Percentiles rank a stretch among this genome's conserved stretches.
phyloP scores from a whole-genome alignment of 768 basidiomycete genomes.

The Leccinum longicurvipes region DNA sequence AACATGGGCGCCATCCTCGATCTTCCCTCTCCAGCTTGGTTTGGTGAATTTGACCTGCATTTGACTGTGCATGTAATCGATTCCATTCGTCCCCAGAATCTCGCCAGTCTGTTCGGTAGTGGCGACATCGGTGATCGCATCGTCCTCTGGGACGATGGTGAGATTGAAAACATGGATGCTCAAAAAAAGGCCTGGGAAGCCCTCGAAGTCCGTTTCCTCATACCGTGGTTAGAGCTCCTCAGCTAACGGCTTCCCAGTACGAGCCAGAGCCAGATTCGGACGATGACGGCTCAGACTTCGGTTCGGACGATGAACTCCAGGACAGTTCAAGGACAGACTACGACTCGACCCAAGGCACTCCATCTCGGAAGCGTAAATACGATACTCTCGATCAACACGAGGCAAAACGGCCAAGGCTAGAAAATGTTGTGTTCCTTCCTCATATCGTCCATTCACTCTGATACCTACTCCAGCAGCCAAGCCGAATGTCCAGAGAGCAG shows the following conservation, averaged over 20 bases:
- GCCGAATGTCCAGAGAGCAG: conserved; percentile 67
- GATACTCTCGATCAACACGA: conserved; percentile 35
- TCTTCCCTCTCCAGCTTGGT: conserved; percentile 69
- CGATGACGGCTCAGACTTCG: conserved; percentile 44
- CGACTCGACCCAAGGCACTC: conserved; percentile 36
- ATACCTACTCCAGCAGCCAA: conserved; percentile 37
- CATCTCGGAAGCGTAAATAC: conserved; percentile 50
- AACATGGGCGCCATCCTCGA: conserved; percentile 92
- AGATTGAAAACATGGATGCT: conserved; percentile 62
- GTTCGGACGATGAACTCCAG: conserved; percentile 44
- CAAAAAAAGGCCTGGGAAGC: conserved; percentile 84
- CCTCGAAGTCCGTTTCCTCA: conserved; percentile 57
- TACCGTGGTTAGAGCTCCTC: neutral
- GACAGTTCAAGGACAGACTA: conserved; percentile 39
- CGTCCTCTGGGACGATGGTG: conserved; percentile 92
- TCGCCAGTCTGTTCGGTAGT: conserved; percentile 78
- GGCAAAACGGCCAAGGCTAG: conserved; percentile 59
- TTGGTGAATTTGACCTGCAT: conserved; percentile 62
- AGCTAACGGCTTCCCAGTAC: conserved; percentile 46
- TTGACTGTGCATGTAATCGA: conserved; percentile 92
- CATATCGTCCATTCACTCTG: neutral
- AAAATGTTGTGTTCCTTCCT: conserved; percentile 37
- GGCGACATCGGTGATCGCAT: conserved; percentile 69
- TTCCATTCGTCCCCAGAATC: conserved; percentile 85
- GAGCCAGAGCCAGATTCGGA: conserved; percentile 76